A percentile compares a stretch with the other conserved stretches of the same genome.
These are phyloP conservation scores for Neurospora sp. DNA, from an alignment of 495 filamentous ascomycete species.

Conservation along the genomic window DNA sequence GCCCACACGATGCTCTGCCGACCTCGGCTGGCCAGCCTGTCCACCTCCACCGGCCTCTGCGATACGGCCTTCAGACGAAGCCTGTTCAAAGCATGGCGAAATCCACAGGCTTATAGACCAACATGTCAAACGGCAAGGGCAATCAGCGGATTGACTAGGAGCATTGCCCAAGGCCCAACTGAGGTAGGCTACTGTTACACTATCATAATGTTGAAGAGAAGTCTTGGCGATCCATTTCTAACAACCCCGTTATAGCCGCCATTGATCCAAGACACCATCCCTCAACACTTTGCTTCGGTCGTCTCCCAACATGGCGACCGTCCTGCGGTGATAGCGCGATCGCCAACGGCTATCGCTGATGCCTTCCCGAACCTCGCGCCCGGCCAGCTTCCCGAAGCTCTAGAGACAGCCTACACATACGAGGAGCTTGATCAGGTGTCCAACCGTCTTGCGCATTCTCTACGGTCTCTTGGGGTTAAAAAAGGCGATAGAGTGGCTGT, in stretches of 20 bases:
- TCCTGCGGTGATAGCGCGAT: conserved; percentile 43
- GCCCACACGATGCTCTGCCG: not conserved
- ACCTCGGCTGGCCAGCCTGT: not conserved
- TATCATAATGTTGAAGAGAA: not conserved
- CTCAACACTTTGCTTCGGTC: conserved; percentile 67
- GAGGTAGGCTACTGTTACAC: conserved; percentile 1
- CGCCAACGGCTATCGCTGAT: conserved; percentile 17
- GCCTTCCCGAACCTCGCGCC: conserved; percentile 6
- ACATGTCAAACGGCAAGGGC: not conserved
- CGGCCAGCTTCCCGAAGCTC: not conserved
- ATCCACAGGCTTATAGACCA: not conserved
- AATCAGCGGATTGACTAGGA: conserved; percentile 1
- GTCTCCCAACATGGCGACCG: conserved; percentile 64
- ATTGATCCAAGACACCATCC: conserved; percentile 47
- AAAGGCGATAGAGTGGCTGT: conserved; percentile 84
- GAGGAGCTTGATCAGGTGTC: conserved; percentile 61
- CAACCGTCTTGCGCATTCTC: conserved; percentile 64
- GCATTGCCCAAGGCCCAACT: conserved; percentile 1
- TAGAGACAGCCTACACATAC: conserved; percentile 57
- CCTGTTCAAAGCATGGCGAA: not conserved
- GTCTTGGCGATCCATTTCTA: not conserved
- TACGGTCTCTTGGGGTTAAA: conserved; percentile 61
- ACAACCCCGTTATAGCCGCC: conserved; percentile 11
- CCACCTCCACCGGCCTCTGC: not conserved
- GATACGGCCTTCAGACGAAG: not conserved